phyloP scores from a whole-genome alignment of 2,329 filamentous ascomycete genomes.

The Verticillium longisporum region DNA sequence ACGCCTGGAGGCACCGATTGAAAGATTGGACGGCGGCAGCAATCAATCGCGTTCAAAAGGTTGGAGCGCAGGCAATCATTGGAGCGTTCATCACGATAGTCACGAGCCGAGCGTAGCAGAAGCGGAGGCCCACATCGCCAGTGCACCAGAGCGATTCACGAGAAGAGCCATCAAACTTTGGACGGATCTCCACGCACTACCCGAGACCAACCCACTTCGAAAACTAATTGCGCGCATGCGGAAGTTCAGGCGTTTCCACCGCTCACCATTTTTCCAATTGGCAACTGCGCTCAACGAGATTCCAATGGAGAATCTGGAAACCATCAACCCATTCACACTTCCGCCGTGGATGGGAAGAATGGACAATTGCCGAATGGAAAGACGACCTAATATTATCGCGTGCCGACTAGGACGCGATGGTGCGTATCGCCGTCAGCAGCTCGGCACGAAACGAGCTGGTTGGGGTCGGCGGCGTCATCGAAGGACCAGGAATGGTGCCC shows the following conservation, averaged over 20 bases:
- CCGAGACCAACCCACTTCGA: constrained; percentile 4
- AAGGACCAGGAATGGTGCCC: constrained; percentile 3
- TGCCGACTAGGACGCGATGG: neutral
- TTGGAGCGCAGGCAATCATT: no score
- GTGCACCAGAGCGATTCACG: constrained; percentile 9
- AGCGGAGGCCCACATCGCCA: constrained; percentile 13
- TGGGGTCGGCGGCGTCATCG: constrained; percentile 8
- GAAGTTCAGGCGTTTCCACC: neutral
- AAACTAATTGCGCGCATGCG: neutral
- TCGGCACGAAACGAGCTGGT: constrained; percentile 8
- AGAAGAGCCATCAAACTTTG: constrained; percentile 6
- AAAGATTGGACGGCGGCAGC: no score
- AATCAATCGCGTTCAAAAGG: no score
- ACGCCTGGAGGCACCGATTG: no score
- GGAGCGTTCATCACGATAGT: constrained; percentile 13
- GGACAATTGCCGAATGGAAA: constrained; percentile 2
- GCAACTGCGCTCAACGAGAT: constrained; percentile 12
- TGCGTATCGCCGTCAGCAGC: constrained; percentile 1
- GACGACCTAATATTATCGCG: neutral
- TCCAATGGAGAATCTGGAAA: constrained; percentile 5
- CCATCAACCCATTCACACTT: constrained; percentile 7
- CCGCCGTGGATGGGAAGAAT: constrained; percentile 5
- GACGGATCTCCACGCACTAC: constrained; percentile 3
- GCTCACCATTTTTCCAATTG: neutral
- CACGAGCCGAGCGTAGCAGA: constrained; percentile 11